These are phyloP conservation scores for Zygoascus bituminiphila DNA, from an alignment of 805 yeast genomes.

Conservation along the genomic window DNA sequence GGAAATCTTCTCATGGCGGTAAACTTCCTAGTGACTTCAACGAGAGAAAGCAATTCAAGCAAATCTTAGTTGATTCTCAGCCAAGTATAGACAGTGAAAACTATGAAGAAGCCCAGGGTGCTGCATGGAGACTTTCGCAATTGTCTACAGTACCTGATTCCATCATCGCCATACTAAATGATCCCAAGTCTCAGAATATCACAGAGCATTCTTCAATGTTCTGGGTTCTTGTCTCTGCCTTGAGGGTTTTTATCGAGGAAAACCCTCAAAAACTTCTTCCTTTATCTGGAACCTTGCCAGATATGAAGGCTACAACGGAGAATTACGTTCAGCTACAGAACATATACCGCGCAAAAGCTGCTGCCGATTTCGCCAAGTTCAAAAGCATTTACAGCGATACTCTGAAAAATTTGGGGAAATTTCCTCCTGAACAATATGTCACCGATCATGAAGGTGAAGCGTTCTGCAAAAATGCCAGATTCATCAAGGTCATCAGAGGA, in stretches of 20 bases:
- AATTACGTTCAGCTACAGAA: constrained; percentile 50
- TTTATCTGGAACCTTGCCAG: constrained; percentile 68
- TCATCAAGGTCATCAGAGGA: constrained; percentile 44
- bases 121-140: constrained; percentile 37
- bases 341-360: constrained; percentile 50
- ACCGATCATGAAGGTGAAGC: constrained; percentile 32
- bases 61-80: constrained; percentile 32
- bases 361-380: constrained; percentile 39
- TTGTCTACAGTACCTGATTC: constrained; percentile 20
- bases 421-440: constrained; percentile 23
- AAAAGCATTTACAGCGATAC: constrained; percentile 29
- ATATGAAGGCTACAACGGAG: constrained; percentile 74
- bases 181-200: neutral
- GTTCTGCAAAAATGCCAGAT: constrained; percentile 58
- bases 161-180: constrained; percentile 10
- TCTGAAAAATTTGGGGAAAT: constrained; percentile 25
- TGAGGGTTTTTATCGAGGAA: constrained; percentile 39
- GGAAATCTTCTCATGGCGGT: constrained; percentile 28
- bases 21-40: constrained; percentile 30
- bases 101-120: constrained; percentile 44
- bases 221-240: constrained; percentile 55
- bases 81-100: constrained; percentile 36
- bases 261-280: constrained; percentile 42
- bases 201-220: constrained; percentile 30
- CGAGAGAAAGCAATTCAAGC: constrained; percentile 34